Conservation (phyloP, 192 early-diverging fungal species). For the Coemansia sp. region DNA sequence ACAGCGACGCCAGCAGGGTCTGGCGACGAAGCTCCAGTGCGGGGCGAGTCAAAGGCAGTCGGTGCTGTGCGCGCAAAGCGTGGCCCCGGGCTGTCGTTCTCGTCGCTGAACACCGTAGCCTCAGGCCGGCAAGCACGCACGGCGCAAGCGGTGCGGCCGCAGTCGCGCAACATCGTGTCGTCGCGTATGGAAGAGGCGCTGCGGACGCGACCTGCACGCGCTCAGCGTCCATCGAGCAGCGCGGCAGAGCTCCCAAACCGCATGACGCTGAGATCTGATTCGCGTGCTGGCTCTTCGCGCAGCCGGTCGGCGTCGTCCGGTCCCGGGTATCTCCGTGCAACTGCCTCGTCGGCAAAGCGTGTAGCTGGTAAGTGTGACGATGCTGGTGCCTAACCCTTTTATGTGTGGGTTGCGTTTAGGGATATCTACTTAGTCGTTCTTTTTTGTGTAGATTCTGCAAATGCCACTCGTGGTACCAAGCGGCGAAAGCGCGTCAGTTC, state of each 20-base stretch:
- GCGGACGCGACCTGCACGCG: conserved; percentile 15
- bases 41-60: background rate
- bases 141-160: conserved; percentile 26
- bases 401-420: background rate
- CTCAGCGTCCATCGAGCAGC: conserved; percentile 16
- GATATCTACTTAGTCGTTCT: background rate
- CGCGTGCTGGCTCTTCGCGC: background rate
- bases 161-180: conserved; percentile 33
- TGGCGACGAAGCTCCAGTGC: conserved; percentile 10
- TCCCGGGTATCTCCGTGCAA: conserved; percentile 46
- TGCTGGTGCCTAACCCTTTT: no score
- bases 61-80: conserved; percentile 17
- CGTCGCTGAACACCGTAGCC: conserved; percentile 23
- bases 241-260: conserved; percentile 10
- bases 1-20: conserved; percentile 5
- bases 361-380: conserved; percentile 16
- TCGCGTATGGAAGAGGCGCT: conserved; percentile 49
- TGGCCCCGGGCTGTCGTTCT: conserved; percentile 33
- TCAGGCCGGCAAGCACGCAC: conserved; percentile 7
- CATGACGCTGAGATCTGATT: conserved; percentile 43
- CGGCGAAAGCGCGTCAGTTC: conserved; percentile 34
- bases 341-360: conserved; percentile 42
- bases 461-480: conserved; percentile 21
- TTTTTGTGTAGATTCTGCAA: conserved; percentile 13
- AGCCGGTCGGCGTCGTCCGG: background rate